Evolutionary conservation across 352 stramenopile genomes (phyloP), one percentile per base, ranked within the genome.

Genomic region (Phytophthora citrophthora): DNA sequence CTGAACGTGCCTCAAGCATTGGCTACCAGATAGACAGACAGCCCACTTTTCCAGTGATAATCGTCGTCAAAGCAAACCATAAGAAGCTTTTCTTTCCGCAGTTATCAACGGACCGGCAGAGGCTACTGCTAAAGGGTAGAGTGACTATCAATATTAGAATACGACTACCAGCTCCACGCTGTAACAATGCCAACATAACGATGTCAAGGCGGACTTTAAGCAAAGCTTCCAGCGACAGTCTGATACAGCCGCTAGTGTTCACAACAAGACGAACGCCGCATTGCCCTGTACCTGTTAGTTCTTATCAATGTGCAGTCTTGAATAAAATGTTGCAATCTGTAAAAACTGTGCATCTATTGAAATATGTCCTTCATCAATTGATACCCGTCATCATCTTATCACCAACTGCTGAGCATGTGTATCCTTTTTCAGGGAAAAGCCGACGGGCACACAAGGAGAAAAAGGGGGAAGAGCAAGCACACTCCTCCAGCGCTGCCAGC

Each of bases 391-490:
- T 11, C 26, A 65, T 58, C 16, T 18, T 36, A 60, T 66, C 24
- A 15, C 6, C 1, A 8, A 11, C 20, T 13, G 18, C 20, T 49
- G 43, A 12, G 10, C 43, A n/a, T 57, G 47, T 54, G 53, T 58
- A 68, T 68, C 61, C 61, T 68, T 48, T 53, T 51, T 57, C 38
- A 54, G 15, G 56, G 59, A 45, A 68, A 70, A 70, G 62, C 44
- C 62, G 46, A 57, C 39, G 20, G 51, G 47, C 39, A 66, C 57
- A 72, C 40, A 72, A 68, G 64, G 50, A 63, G 64, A 72, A 72
- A 66, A 71, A 55, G 49, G 49, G 61, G 50, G 51, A 61, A 55
- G 57, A 66, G 54, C 47, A 57, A 64, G 54, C 49, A 61, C 15
- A 20, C 54, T 60, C 38, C 40, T 36, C 20, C 36, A 36, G 5